Percentiles rank a stretch among this genome's conserved stretches.
Evolutionary conservation across 345 rosid genomes (phyloP).

Genomic region (Reutealis trisperma): DNA sequence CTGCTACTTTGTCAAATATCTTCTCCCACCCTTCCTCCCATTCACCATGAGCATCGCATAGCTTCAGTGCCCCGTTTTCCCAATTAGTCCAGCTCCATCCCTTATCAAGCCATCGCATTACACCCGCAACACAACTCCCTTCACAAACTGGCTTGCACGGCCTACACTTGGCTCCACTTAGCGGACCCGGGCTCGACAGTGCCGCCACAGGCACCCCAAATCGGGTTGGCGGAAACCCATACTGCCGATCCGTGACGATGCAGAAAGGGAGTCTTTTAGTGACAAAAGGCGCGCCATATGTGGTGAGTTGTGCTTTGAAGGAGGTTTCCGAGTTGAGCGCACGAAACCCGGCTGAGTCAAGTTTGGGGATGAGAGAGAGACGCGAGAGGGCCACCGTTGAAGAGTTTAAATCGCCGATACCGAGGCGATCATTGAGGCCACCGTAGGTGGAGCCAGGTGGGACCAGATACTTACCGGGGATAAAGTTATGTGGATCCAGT

Average conservation of each 20-base stretch:
- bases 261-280: slow-evolving; percentile 69
- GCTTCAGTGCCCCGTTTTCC: slow-evolving; percentile 55
- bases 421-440: slow-evolving; percentile 92
- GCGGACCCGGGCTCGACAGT: slow-evolving; percentile 67
- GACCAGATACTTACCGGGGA: slow-evolving; percentile 60
- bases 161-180: slow-evolving; percentile 95
- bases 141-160: slow-evolving; percentile 66
- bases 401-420: slow-evolving; percentile 65
- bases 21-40: slow-evolving; percentile 83
- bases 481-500: slow-evolving; percentile 54
- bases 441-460: slow-evolving; percentile 88
- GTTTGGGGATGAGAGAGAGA: slow-evolving; percentile 66
- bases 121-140: slow-evolving; percentile 54
- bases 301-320: slow-evolving; percentile 74
- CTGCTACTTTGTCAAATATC: slow-evolving; percentile 53
- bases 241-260: slow-evolving; percentile 64
- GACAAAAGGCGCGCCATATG: slow-evolving; percentile 43
- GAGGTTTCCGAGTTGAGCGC: slow-evolving; percentile 83
- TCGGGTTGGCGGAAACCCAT: slow-evolving; percentile 60
- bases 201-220: slow-evolving; percentile 88
- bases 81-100: slow-evolving; percentile 95
- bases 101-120: slow-evolving; percentile 51
- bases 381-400: slow-evolving; percentile 78
- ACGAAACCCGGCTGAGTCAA: slow-evolving; percentile 54
- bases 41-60: slow-evolving; percentile 66